A percentile compares a stretch with the other conserved stretches of the same genome.
Conservation (phyloP, 2,329 filamentous ascomycete genomes). For the Mycocentrospora acerina region DNA sequence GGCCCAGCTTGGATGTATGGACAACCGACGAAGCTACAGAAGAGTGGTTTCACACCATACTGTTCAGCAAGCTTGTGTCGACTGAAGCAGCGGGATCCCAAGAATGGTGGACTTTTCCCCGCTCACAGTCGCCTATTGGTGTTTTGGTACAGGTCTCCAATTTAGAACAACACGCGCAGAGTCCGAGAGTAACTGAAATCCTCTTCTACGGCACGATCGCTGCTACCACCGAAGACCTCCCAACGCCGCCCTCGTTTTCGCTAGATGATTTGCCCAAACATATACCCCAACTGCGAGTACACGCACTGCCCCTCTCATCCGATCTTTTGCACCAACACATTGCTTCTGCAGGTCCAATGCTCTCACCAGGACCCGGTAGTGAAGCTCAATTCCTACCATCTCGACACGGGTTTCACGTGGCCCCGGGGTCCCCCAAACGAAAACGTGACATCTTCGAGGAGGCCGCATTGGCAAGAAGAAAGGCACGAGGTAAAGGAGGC, state of each 20-base stretch:
- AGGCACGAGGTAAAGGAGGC: conserved; percentile 46
- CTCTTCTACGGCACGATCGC: conserved; percentile 48
- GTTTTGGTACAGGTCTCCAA: conserved; percentile 38
- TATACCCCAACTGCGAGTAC: conserved; percentile 35
- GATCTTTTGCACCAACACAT: conserved; percentile 33
- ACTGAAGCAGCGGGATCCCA: conserved; percentile 4
- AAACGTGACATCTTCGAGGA: conserved; percentile 52
- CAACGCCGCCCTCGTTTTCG: conserved; percentile 39
- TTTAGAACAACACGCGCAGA: not conserved
- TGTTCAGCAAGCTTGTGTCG: conserved; percentile 26
- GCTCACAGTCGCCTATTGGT: conserved; percentile 44
- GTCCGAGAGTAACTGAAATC: conserved; percentile 44
- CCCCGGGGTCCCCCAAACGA: conserved; percentile 42
- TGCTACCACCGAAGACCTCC: conserved; percentile 16
- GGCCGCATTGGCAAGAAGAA: conserved; percentile 46
- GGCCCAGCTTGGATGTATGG: conserved; percentile 42
- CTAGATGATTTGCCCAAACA: conserved; percentile 8
- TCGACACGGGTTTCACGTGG: conserved; percentile 19
- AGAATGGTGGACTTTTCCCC: conserved; percentile 42
- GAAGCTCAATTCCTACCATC: conserved; percentile 39
- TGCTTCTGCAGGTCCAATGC: conserved; percentile 5
- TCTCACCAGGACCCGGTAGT: conserved; percentile 7
- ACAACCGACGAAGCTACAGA: conserved; percentile 37
- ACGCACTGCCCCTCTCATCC: conserved; percentile 49
- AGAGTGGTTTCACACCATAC: conserved; percentile 43